Base-by-base conservation (phyloP, 768 basidiomycete species). In the Pleurotus eryngii region DNA sequence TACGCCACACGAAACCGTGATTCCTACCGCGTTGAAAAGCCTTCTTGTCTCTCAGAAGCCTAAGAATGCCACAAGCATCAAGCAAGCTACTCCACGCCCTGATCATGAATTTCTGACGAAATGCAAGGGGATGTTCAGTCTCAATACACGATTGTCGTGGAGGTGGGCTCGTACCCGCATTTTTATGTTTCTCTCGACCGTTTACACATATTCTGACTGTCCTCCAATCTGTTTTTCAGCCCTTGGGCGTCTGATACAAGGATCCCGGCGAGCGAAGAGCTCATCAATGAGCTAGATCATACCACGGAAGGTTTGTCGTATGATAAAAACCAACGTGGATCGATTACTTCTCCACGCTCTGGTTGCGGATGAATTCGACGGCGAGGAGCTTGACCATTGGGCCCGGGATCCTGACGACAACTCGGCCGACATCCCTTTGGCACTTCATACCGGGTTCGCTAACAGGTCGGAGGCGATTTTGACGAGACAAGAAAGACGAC, bases 121-220 rank as follows among this genome's bases (percentile, higher is more conserved):
- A 60, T 78, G 75, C 14, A 85, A 81, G 63, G 87, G 87, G 1
- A 66, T 83, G 18, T 77, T 81, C 55, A 75, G 86, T 3, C 72
- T 90, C 3, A 74, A 78, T 18, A 73, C 90, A 12, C 76, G 82
- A 30, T 70, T 91, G 49, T 83, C 85, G 12, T 90, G 89, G 89
- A 78, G 80, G 88, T 88, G 57, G 49, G 79, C 73, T 8, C 24
- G 17, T 8, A 7, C 26, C 17, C 3, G n/a, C 58, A 37, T 50
- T 51, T 35, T 49, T 35, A 14, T 27, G 38, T 49, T n/a, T 6
- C 27, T 6, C 27, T 30, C 57, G 40, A 15, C 53, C 26, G 35
- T 48, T 42, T 2, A 7, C 30, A 4, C 15, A 39, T 20, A n/a
- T 54, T 20, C 18, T 27, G 27, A 18, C 22, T 57, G 27, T 15